Evolutionary conservation across 2,329 filamentous ascomycete genomes (phyloP).

Genomic region (Apiospora koreana): DNA sequence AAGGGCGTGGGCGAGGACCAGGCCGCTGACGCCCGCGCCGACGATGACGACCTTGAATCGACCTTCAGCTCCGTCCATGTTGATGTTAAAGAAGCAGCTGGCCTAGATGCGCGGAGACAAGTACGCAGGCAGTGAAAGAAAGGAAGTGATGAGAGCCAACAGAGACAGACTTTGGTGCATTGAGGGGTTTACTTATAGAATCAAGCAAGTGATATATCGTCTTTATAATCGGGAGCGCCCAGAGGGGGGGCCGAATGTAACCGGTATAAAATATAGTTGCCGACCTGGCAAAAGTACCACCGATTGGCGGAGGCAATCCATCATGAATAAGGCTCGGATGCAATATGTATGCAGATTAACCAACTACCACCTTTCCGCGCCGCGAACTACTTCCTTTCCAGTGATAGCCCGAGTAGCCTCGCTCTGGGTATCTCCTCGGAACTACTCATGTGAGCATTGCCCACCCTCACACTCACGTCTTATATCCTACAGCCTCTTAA

Average conservation of each 20-base stretch:
- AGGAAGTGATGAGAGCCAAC: background rate
- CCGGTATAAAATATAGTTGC: background rate
- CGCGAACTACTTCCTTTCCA: too few species aligned
- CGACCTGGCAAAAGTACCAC: background rate
- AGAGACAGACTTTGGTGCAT: background rate
- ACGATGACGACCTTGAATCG: constrained; percentile 25
- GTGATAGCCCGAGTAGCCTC: too few species aligned
- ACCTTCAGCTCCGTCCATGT: background rate
- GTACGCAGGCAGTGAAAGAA: too few species aligned
- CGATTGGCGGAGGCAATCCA: background rate
- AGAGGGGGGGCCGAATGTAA: background rate
- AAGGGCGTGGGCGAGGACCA: background rate
- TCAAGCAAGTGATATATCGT: too few species aligned
- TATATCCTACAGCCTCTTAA: too few species aligned
- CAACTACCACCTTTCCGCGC: too few species aligned
- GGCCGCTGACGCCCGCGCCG: background rate
- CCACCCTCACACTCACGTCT: too few species aligned
- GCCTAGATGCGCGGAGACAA: too few species aligned
- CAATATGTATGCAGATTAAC: background rate
- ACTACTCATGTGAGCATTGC: too few species aligned
- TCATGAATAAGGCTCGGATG: background rate
- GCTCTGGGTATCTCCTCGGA: too few species aligned
- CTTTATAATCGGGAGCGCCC: too few species aligned
- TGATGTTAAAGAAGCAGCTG: too few species aligned
- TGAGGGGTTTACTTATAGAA: background rate